Evolutionary conservation across 2,329 filamentous ascomycete species (phyloP).

Genomic region (Calonectria hawksworthii): DNA sequence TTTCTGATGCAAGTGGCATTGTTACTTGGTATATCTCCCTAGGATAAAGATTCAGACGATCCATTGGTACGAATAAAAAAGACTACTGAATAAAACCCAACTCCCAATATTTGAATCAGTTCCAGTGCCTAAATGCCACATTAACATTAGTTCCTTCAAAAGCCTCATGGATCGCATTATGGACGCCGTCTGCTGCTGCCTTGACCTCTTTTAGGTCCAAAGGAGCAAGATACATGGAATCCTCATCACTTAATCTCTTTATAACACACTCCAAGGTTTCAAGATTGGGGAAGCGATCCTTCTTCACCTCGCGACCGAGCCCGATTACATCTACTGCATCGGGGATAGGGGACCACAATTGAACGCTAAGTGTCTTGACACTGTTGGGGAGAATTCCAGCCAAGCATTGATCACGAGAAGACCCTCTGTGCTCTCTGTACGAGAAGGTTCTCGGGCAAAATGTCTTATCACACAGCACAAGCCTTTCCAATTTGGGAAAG

Average conservation of each 20-base stretch:
- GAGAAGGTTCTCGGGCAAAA: not conserved
- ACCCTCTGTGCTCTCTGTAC: not conserved
- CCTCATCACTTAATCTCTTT: not conserved
- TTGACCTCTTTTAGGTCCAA: too few relatives aligned
- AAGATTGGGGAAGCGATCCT: not conserved
- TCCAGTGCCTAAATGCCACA: not conserved
- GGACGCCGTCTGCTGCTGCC: too few relatives aligned
- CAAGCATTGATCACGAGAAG: not conserved
- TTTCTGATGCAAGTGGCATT: constrained; percentile 20
- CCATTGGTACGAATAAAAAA: not conserved
- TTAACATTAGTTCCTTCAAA: not conserved
- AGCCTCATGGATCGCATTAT: not conserved
- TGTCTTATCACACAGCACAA: not conserved
- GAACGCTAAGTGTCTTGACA: not conserved
- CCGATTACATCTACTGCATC: not conserved
- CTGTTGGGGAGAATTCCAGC: not conserved
- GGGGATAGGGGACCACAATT: not conserved
- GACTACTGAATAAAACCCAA: not conserved
- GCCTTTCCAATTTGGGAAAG: not conserved
- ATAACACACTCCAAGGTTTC: not conserved
- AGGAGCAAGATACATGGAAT: too few relatives aligned
- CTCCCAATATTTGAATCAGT: not conserved
- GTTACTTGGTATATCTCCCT: constrained; percentile 4
- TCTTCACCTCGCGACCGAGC: not conserved
- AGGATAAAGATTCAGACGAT: not conserved